These are phyloP conservation scores for Ammopiptanthus mongolicus DNA, from an alignment of 306 rosid species.

Conservation along the genomic window DNA sequence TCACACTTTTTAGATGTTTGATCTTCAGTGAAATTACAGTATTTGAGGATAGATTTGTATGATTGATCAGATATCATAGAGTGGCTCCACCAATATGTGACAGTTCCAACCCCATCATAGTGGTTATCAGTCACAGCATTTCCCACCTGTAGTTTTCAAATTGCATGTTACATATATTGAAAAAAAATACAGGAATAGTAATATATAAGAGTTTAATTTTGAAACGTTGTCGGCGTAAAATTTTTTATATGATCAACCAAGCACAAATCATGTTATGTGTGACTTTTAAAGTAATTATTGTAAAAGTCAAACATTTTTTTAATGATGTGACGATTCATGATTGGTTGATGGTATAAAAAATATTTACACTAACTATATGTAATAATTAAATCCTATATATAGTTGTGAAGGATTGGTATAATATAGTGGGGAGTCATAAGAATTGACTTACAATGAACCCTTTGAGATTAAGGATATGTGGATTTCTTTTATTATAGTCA, in stretches of 20 bases:
- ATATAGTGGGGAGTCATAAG: neutral
- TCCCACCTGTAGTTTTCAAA: slow-evolving; percentile 52
- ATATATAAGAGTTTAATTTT: too few species aligned
- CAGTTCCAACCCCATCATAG: slow-evolving; percentile 59
- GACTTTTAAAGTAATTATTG: too few species aligned
- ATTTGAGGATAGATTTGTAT: slow-evolving; percentile 53
- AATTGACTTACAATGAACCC: slow-evolving; percentile 60
- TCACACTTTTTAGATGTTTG: slow-evolving; percentile 44
- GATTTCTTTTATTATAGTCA: slow-evolving; percentile 49
- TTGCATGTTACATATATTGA: neutral
- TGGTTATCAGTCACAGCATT: slow-evolving; percentile 69
- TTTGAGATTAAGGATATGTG: slow-evolving; percentile 56
- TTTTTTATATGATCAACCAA: too few species aligned
- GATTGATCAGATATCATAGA: slow-evolving; percentile 67
- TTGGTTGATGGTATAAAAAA: too few species aligned
- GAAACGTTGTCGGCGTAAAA: neutral
- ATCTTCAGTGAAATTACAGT: slow-evolving; percentile 53
- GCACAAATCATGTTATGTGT: too few species aligned
- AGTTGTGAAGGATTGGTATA: neutral
- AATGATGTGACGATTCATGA: too few species aligned
- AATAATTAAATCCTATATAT: neutral
- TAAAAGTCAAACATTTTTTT: too few species aligned
- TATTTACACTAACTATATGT: too few species aligned
- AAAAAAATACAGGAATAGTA: too few species aligned
- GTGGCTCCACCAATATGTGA: slow-evolving; percentile 79